phyloP scores from a whole-genome alignment of 2,329 filamentous ascomycete genomes.

The Trichoderma sp. region DNA sequence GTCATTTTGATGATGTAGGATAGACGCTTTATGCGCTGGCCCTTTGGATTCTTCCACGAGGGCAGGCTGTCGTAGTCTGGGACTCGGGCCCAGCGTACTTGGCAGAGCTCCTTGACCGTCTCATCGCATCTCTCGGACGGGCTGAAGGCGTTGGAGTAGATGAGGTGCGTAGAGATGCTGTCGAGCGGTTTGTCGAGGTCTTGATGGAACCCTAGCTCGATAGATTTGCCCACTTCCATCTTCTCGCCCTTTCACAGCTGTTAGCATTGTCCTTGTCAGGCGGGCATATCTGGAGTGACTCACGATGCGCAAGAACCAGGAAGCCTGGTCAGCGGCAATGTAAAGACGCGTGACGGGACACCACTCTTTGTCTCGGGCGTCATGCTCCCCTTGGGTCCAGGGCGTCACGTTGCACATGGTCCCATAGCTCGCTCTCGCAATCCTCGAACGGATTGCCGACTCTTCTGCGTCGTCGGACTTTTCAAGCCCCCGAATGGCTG shows the following conservation, averaged over 20 bases:
- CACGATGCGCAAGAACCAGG: constrained; percentile 38
- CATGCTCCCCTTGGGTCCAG: constrained; percentile 27
- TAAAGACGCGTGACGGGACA: neutral
- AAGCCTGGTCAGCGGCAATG: constrained; percentile 31
- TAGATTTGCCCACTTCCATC: neutral
- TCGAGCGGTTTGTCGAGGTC: constrained; percentile 21
- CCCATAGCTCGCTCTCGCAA: constrained; percentile 40
- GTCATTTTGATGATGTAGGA: constrained; percentile 28
- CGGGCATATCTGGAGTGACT: neutral
- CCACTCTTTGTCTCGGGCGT: constrained; percentile 29
- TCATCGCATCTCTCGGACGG: constrained; percentile 25
- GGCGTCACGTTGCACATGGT: accelerated
- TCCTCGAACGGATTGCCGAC: constrained; percentile 30
- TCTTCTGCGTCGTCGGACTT: neutral
- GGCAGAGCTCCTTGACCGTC: constrained; percentile 28
- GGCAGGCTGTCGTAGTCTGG: constrained; percentile 25
- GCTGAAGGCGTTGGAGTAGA: constrained; percentile 8
- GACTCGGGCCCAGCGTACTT: constrained; percentile 28
- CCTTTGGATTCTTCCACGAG: constrained; percentile 23
- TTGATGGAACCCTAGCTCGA: constrained; percentile 28
- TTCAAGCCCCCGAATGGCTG: constrained; percentile 36
- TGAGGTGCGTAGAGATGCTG: constrained; percentile 23
- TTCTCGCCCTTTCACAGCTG: constrained; percentile 23
- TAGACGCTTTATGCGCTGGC: constrained; percentile 2
- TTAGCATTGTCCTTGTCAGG: neutral